phyloP scores from a whole-genome alignment of 2,329 filamentous ascomycete species.

The Graphilbum sp. region DNA sequence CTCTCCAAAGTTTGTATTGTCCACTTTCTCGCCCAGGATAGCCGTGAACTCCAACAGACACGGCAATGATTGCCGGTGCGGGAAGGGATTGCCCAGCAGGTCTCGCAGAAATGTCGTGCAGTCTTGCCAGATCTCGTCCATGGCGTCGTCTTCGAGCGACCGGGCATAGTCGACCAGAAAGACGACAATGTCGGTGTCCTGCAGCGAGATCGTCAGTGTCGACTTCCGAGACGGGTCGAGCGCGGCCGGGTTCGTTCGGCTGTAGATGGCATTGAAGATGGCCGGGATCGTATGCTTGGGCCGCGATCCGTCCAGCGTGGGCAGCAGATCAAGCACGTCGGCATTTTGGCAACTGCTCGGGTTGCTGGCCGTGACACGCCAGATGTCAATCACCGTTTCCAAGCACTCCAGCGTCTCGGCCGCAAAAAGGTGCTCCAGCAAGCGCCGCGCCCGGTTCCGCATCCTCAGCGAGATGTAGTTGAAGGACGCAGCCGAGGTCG shows the following conservation, averaged over 20 bases:
- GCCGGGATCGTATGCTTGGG: conserved; percentile 86
- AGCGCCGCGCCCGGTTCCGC: conserved; percentile 71
- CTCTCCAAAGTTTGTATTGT: conserved; percentile 95
- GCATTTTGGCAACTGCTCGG: conserved; percentile 21
- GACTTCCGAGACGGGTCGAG: conserved; percentile 70
- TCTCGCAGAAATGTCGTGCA: conserved; percentile 85
- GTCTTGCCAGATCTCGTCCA: conserved; percentile 96
- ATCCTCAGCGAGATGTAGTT: conserved; percentile 80
- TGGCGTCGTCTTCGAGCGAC: conserved; percentile 87
- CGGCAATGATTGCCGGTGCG: conserved; percentile 79
- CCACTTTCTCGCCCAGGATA: conserved; percentile 83
- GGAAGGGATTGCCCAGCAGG: conserved; percentile 82
- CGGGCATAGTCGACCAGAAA: conserved; percentile 84
- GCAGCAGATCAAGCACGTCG: conserved; percentile 70
- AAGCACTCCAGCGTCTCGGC: conserved; percentile 87
- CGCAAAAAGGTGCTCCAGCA: conserved; percentile 83
- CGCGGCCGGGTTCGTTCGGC: conserved; percentile 69
- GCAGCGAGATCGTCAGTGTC: conserved; percentile 70
- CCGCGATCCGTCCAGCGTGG: conserved; percentile 78
- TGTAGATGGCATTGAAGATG: conserved; percentile 92
- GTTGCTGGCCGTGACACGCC: conserved; percentile 31
- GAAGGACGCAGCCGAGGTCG: conserved; percentile 62
- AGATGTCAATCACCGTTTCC: conserved; percentile 77
- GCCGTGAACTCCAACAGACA: conserved; percentile 76
- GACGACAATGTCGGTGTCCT: conserved; percentile 67